Percentiles rank a stretch among this genome's conserved stretches.
These are phyloP conservation scores for Podospora tetraspora DNA, from an alignment of 495 filamentous ascomycete species.

Conservation along the genomic window DNA sequence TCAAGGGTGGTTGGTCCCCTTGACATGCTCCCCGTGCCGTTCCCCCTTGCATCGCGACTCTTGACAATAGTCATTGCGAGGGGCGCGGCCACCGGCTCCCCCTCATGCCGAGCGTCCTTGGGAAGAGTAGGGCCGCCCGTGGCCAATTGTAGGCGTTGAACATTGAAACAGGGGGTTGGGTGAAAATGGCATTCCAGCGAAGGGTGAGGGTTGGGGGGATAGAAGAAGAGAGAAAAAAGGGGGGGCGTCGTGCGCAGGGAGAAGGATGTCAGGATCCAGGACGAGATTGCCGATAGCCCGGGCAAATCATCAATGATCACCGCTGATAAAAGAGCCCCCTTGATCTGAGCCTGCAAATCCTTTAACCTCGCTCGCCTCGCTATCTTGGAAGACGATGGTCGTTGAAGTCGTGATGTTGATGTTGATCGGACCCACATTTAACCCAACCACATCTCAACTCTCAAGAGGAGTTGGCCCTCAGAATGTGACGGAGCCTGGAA, in stretches of 20 bases:
- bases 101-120: background rate
- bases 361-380: background rate
- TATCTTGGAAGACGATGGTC: background rate
- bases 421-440: background rate
- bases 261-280: background rate
- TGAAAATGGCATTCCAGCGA: constrained; percentile 21
- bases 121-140: constrained; percentile 7
- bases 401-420: background rate
- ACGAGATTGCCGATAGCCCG: background rate
- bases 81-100: background rate
- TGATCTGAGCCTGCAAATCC: background rate
- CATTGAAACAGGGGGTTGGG: constrained; percentile 20
- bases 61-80: constrained; percentile 8
- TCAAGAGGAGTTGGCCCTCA: background rate
- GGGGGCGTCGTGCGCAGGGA: constrained; percentile 3
- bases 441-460: background rate
- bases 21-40: background rate
- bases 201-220: background rate
- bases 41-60: constrained; percentile 19
- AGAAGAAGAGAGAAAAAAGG: background rate
- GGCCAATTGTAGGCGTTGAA: constrained; percentile 10
- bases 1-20: constrained; percentile 17
- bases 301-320: background rate
- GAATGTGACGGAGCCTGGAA: background rate
- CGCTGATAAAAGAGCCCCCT: background rate